Conservation (phyloP, 2,329 filamentous ascomycete genomes). For the Capronia epimyces region DNA sequence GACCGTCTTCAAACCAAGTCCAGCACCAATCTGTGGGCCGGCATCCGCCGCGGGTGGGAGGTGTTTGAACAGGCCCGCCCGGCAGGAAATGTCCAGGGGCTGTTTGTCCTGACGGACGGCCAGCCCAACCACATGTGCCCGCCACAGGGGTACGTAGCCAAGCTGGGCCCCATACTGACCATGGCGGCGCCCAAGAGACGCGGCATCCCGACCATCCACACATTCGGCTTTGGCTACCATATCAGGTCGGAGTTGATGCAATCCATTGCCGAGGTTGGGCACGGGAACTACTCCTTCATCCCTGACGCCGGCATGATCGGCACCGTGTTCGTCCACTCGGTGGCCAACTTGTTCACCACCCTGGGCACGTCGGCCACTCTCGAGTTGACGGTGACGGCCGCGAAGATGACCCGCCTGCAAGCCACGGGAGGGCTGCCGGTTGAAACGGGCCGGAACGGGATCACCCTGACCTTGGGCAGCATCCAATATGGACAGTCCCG, state of each 20-base stretch:
- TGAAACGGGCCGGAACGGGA: not conserved
- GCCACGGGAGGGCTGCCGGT: not conserved
- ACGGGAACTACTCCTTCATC: slow-evolving; percentile 58
- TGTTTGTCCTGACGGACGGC: slow-evolving; percentile 35
- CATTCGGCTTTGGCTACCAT: slow-evolving; percentile 52
- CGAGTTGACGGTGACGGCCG: slow-evolving; percentile 35
- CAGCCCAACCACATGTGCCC: slow-evolving; percentile 53
- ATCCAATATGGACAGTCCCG: slow-evolving; percentile 58
- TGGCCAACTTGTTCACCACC: slow-evolving; percentile 57
- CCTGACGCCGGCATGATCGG: slow-evolving; percentile 57
- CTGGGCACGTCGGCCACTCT: slow-evolving; percentile 49
- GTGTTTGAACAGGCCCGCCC: slow-evolving; percentile 39
- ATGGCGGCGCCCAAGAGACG: slow-evolving; percentile 30
- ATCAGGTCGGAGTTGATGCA: slow-evolving; percentile 52
- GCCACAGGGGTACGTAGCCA: slow-evolving; percentile 50
- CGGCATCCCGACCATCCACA: slow-evolving; percentile 44
- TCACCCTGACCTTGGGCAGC: slow-evolving; percentile 38
- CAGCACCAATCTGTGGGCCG: slow-evolving; percentile 56
- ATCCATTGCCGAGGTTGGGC: slow-evolving; percentile 54
- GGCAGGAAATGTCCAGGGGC: slow-evolving; percentile 32
- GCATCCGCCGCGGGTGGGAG: slow-evolving; percentile 48
- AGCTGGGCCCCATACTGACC: slow-evolving; percentile 40
- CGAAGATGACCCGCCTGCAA: not conserved
- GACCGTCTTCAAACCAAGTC: slow-evolving; percentile 37
- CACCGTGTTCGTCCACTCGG: slow-evolving; percentile 58